Percentiles rank a stretch among this genome's conserved stretches.
These are phyloP conservation scores for Apiospora kogelbergensis DNA, from an alignment of 2,329 filamentous ascomycete species.

Conservation along the genomic window DNA sequence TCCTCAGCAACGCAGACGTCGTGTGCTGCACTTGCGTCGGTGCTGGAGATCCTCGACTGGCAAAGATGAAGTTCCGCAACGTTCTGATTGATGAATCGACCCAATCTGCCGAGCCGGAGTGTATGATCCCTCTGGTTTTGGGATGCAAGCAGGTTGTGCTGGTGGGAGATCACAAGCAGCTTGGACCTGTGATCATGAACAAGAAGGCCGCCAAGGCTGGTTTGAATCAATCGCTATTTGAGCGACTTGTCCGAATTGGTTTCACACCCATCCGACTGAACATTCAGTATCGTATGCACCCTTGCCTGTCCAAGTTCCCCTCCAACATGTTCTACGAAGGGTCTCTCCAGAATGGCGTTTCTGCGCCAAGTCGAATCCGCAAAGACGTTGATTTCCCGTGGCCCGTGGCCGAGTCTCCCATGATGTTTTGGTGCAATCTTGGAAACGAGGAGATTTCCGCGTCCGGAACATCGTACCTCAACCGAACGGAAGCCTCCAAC, in stretches of 20 bases:
- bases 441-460: conserved; percentile 98
- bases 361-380: conserved; percentile 81
- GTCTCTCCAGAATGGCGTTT: conserved; percentile 93
- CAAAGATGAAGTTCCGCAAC: conserved; percentile 98
- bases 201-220: conserved; percentile 99
- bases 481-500: conserved; percentile 94
- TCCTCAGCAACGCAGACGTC: conserved; percentile 91
- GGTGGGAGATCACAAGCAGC: conserved; percentile 95
- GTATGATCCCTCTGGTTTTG: conserved; percentile 95
- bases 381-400: conserved; percentile 97
- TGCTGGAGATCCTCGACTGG: conserved; percentile 89
- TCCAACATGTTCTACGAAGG: conserved; percentile 99
- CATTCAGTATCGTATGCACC: conserved; percentile 99
- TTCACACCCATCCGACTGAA: conserved; percentile 90
- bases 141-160: conserved; percentile 99
- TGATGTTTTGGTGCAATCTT: conserved; percentile 99
- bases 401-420: conserved; percentile 89
- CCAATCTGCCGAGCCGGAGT: conserved; percentile 96
- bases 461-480: conserved; percentile 95
- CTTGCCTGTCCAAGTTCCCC: conserved; percentile 93
- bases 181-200: conserved; percentile 99
- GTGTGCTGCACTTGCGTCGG: conserved; percentile 99
- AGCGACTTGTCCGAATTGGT: conserved; percentile 90
- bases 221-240: conserved; percentile 96
- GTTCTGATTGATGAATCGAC: conserved; percentile 98